Evolutionary conservation across 192 early-diverging fungal genomes (phyloP).

Genomic region (Podila verticillata): DNA sequence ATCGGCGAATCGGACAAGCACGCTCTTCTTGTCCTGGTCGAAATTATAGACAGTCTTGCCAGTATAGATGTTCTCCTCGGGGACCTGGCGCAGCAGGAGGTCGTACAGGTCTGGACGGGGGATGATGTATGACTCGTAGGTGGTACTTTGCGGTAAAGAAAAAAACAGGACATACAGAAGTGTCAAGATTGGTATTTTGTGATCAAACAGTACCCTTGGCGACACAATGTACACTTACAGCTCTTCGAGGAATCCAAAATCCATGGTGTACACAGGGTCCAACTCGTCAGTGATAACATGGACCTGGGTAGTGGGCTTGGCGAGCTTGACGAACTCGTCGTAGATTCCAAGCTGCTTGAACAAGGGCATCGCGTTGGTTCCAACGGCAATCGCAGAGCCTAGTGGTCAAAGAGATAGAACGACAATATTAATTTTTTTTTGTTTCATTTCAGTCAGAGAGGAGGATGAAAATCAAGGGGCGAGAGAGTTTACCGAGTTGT

Average conservation of each 20-base stretch:
- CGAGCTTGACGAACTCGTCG: not conserved
- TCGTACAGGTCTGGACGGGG: too few relatives aligned
- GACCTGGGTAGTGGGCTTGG: not conserved
- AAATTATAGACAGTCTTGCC: not conserved
- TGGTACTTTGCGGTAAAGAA: too few relatives aligned
- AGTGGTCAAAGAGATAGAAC: not conserved
- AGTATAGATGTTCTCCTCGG: not conserved
- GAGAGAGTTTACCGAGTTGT: not conserved
- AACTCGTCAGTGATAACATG: not conserved
- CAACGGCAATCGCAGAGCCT: not conserved
- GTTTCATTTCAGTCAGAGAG: not conserved
- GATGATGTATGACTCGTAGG: too few relatives aligned
- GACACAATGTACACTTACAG: too few relatives aligned
- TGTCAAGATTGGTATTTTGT: too few relatives aligned
- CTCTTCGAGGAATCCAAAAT: not conserved
- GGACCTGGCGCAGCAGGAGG: too few relatives aligned
- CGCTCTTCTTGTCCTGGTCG: not conserved
- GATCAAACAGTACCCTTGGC: too few relatives aligned
- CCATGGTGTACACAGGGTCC: not conserved
- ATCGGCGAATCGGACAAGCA: constrained; percentile 2
- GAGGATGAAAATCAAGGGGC: not conserved
- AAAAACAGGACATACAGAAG: too few relatives aligned
- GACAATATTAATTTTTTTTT: not conserved
- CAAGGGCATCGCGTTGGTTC: not conserved
- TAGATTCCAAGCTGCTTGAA: constrained; percentile 1